A percentile compares a stretch with the other conserved stretches of the same genome.
phyloP scores from a whole-genome alignment of 805 yeast species.

The Metschnikowia kofuensis region DNA sequence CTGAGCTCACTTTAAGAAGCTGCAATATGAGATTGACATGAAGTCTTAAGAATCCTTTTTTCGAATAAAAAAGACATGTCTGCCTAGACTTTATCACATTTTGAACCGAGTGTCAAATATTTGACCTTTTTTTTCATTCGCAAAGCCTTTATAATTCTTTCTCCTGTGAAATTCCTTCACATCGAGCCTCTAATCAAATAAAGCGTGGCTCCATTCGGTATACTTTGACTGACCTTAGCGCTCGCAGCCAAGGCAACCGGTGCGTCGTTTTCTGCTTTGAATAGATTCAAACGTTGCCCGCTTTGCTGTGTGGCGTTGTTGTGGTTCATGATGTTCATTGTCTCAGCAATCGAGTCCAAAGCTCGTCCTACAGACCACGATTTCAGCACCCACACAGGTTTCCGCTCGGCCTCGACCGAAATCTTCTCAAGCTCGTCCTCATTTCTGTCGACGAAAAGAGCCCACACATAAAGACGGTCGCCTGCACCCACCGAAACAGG shows the following conservation, averaged over 20 bases:
- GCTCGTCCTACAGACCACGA: conserved; percentile 61
- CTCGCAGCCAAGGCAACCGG: conserved; percentile 29
- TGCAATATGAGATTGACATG: too few species aligned
- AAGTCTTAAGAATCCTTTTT: too few species aligned
- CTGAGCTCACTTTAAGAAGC: too few species aligned
- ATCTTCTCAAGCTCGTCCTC: conserved; percentile 27
- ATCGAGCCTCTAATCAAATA: conserved; percentile 51
- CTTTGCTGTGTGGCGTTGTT: conserved; percentile 46
- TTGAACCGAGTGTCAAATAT: too few species aligned
- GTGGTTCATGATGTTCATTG: conserved; percentile 44
- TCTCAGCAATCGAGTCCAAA: conserved; percentile 50
- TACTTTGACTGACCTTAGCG: conserved; percentile 37
- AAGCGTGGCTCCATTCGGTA: conserved; percentile 49
- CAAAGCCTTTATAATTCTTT: background rate
- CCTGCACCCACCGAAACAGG: conserved; percentile 40
- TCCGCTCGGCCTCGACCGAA: conserved; percentile 25
- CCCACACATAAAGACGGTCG: conserved; percentile 52
- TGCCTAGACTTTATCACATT: too few species aligned
- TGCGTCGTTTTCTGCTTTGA: conserved; percentile 30
- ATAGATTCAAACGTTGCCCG: conserved; percentile 46
- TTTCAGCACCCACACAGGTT: conserved; percentile 47
- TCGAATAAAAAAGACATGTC: too few species aligned
- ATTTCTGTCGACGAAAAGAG: conserved; percentile 35
- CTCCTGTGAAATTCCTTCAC: background rate
- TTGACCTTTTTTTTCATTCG: background rate